Evolutionary conservation across 257 asterid species (phyloP).

Genomic region (Penstemon barbatus): DNA sequence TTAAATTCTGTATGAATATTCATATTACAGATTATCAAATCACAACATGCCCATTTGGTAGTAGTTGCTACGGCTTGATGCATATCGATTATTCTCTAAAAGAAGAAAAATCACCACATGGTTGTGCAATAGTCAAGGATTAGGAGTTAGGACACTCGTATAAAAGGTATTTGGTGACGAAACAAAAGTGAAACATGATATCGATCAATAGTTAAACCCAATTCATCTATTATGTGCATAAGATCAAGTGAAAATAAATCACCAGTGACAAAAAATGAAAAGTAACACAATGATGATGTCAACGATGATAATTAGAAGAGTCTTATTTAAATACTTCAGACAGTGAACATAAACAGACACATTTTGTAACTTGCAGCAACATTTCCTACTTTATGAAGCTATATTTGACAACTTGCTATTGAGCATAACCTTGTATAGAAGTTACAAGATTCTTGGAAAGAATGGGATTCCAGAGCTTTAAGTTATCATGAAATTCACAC

Average conservation of each 20-base stretch:
- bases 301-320: neutral
- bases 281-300: neutral
- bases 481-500: neutral
- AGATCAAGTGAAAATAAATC: neutral
- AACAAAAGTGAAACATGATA: constrained; percentile 4
- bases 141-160: neutral
- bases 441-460: constrained; percentile 1
- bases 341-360: neutral
- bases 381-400: constrained; percentile 7
- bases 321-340: neutral
- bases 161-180: constrained; percentile 1
- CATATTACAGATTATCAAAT: neutral
- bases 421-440: neutral
- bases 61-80: no score
- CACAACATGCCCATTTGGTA: no score
- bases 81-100: no score
- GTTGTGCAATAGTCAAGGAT: neutral
- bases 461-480: neutral
- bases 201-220: neutral
- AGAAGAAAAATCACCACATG: neutral
- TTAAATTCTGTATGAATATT: neutral
- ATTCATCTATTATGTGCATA: neutral
- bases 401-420: neutral
- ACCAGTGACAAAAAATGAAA: neutral
- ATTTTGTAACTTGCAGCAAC: neutral